Evolutionary conservation across 495 filamentous ascomycete species (phyloP).

Genomic region (Annulohypoxylon nitens): DNA sequence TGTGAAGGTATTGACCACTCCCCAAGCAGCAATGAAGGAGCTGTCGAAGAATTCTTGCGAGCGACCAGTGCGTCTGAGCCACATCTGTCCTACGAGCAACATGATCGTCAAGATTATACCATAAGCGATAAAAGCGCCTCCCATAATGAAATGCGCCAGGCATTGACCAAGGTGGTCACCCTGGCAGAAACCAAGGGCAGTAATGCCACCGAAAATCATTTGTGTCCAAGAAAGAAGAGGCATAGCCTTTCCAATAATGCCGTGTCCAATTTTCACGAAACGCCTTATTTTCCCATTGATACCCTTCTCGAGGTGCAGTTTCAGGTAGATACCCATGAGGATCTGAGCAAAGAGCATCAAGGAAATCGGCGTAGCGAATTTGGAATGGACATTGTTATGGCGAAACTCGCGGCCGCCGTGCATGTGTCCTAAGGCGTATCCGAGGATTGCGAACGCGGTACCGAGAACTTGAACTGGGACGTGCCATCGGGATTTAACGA

Average conservation of each 20-base stretch:
- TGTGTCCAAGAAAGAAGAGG: slow-evolving; percentile 91
- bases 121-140: slow-evolving; percentile 94
- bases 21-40: slow-evolving; percentile 90
- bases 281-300: slow-evolving; percentile 82
- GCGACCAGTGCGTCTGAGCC: slow-evolving; percentile 85
- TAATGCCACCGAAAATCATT: slow-evolving; percentile 97
- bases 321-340: slow-evolving; percentile 86
- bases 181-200: slow-evolving; percentile 91
- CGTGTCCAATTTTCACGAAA: slow-evolving; percentile 78
- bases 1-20: slow-evolving; percentile 97
- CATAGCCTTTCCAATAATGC: slow-evolving; percentile 86
- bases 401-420: slow-evolving; percentile 91
- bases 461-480: slow-evolving; percentile 87
- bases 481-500: slow-evolving; percentile 91
- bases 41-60: slow-evolving; percentile 99
- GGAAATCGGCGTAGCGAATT: slow-evolving; percentile 84
- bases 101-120: slow-evolving; percentile 89
- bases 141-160: slow-evolving; percentile 98
- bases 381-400: slow-evolving; percentile 80
- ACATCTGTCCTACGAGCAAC: slow-evolving; percentile 87
- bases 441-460: slow-evolving; percentile 79
- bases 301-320: slow-evolving; percentile 86
- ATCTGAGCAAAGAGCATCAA: slow-evolving; percentile 82
- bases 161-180: slow-evolving; percentile 94
- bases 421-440: slow-evolving; percentile 90